These are phyloP conservation scores for Pholiota molesta DNA, from an alignment of 768 basidiomycete species.

Conservation along the genomic window DNA sequence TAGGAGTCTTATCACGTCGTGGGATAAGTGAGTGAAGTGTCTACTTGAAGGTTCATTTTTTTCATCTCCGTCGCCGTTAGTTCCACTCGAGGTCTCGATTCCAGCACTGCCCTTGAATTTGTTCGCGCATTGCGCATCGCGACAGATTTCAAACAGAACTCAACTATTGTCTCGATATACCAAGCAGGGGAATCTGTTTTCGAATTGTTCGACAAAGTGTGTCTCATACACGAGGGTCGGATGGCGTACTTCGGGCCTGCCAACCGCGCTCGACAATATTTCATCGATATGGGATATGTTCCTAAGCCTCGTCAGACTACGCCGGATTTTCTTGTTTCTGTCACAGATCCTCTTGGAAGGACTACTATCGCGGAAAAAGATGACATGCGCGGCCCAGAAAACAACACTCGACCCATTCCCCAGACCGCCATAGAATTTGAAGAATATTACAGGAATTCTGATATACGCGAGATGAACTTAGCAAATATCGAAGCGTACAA, in stretches of 20 bases:
- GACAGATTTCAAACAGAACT: constrained; percentile 54
- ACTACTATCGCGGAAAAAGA: constrained; percentile 29
- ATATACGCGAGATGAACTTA: constrained; percentile 24
- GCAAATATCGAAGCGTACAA: constrained; percentile 53
- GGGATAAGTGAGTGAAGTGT: constrained; percentile 69
- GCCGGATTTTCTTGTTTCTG: constrained; percentile 64
- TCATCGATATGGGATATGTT: constrained; percentile 67
- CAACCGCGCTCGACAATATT: constrained; percentile 67
- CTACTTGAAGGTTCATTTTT: not conserved
- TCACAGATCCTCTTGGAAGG: constrained; percentile 62
- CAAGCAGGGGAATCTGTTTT: constrained; percentile 78
- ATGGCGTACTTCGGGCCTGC: constrained; percentile 81
- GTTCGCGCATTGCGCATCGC: constrained; percentile 65
- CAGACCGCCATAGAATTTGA: constrained; percentile 55
- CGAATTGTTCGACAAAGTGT: constrained; percentile 69
- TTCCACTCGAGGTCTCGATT: constrained; percentile 65
- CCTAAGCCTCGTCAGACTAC: constrained; percentile 66
- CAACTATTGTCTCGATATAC: constrained; percentile 82
- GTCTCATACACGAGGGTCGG: constrained; percentile 73
- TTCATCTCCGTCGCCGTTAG: constrained; percentile 36
- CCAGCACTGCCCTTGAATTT: constrained; percentile 77
- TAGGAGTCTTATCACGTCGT: constrained; percentile 62
- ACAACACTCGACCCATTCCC: constrained; percentile 32
- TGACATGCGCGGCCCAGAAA: constrained; percentile 8
- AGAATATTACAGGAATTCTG: constrained; percentile 29